Base-by-base conservation (phyloP, 768 basidiomycete genomes). In the Collybiopsis luxurians region DNA sequence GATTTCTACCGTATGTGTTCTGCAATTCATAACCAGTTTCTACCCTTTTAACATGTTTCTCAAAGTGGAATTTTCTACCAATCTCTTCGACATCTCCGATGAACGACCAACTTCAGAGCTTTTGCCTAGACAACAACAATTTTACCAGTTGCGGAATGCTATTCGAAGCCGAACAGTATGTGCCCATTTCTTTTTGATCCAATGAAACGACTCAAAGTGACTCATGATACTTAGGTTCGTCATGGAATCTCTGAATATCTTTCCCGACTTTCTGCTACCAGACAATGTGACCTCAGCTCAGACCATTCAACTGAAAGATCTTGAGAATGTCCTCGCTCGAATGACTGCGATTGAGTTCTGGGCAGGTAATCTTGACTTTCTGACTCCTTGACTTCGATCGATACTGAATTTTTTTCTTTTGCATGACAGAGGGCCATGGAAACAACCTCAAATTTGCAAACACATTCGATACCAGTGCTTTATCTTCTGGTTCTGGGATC, bases 281-380 rank as follows among this genome's bases (percentile, higher is more conserved):
- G 3, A 13, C 4, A 30, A 49, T 30, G 7, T 19, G 19, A 19
- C 40, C 24, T 55, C 53, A 3, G 31, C 6, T 10, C n/a, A 5
- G 11, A 42, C 27, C 23, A 55, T 55, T 21, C 4, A 31, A 17
- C 53, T 55, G 1, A 27, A 10, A 7, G 42, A 55, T 13, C 53
- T 55, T 17, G 53, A 55, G 30, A 55, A 55, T 31, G 15, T 45
- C 19, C 53, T 55, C 19, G 43, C 53, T 30, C 53, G 42, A 3
- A 55, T 55, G 53, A 28, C 53, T 12, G 53, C 53, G 7, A 55
- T 55, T 10, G 39, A 27, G 21, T 15, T 55, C n/a, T 55, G 53
- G 53, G 3, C 53, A 38, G 40, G 53, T 55, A 34, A 2, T 3
- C 13, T 43, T 11, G 13, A 44, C 19, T 10, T 17, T 24, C 12